phyloP scores from a whole-genome alignment of 345 rosid genomes.

The Mercurialis annua region DNA sequence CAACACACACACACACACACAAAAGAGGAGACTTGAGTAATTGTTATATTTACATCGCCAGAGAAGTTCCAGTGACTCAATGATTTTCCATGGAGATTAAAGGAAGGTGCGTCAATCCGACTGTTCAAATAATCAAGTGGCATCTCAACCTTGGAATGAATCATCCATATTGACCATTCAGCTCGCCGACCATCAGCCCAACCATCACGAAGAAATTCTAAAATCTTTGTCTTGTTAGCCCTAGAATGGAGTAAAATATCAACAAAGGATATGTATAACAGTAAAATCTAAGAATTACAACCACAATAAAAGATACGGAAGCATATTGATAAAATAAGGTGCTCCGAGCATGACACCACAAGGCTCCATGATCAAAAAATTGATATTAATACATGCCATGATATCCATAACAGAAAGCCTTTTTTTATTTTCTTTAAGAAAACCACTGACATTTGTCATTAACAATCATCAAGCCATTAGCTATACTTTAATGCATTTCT shows the following conservation, averaged over 20 bases:
- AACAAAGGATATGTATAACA: neutral
- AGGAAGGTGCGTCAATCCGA: conserved; percentile 49
- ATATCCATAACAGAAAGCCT: neutral
- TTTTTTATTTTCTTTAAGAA: neutral
- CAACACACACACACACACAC: neutral
- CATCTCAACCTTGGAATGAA: conserved; percentile 82
- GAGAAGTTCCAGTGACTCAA: conserved; percentile 55
- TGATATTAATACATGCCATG: neutral
- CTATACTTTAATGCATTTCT: neutral
- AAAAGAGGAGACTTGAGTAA: neutral
- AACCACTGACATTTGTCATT: neutral
- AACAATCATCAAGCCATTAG: neutral
- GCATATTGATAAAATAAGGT: neutral
- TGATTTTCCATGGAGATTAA: conserved; percentile 47
- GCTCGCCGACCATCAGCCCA: conserved; percentile 84
- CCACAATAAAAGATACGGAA: neutral
- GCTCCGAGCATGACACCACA: neutral
- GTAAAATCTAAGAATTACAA: neutral
- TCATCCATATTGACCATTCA: conserved; percentile 98
- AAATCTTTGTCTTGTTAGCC: conserved; percentile 55
- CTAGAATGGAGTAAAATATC: conserved; percentile 37
- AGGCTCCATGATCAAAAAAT: neutral
- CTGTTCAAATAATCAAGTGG: conserved; percentile 68
- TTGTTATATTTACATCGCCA: conserved; percentile 49
- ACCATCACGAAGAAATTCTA: conserved; percentile 56